Conservation (phyloP, 2,329 filamentous ascomycete genomes). For the Fonsecaea nubica region DNA sequence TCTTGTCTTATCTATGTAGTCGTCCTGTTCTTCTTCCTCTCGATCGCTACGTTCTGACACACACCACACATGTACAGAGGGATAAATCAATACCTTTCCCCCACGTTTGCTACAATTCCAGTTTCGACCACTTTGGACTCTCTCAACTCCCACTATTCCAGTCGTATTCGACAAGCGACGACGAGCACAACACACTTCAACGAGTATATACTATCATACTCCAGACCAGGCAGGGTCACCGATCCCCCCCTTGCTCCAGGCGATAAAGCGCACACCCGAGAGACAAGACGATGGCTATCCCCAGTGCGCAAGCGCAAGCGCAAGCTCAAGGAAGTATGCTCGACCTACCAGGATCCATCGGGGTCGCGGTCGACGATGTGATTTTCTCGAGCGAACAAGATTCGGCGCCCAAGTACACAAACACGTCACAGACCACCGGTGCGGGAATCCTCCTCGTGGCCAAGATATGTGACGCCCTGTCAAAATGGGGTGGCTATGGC, state of each 20-base stretch:
- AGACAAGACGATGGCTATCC: background rate
- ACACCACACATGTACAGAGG: too few relatives aligned
- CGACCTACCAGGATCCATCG: conserved; percentile 5
- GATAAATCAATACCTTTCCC: too few relatives aligned
- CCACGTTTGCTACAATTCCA: too few relatives aligned
- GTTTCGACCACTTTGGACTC: too few relatives aligned
- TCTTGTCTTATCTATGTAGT: too few relatives aligned
- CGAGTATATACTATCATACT: background rate
- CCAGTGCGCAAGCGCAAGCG: background rate
- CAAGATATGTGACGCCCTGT: conserved; percentile 32
- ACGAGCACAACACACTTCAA: background rate
- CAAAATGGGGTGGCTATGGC: conserved; percentile 24
- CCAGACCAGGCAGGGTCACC: background rate
- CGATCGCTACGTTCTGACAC: too few relatives aligned
- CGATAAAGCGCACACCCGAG: background rate
- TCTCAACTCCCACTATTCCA: too few relatives aligned
- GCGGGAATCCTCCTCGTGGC: conserved; percentile 29
- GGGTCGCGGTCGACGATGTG: conserved; percentile 16
- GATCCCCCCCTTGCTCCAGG: background rate
- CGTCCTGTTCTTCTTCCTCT: too few relatives aligned
- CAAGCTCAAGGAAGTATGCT: conserved; percentile 2
- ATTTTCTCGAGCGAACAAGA: background rate
- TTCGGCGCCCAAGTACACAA: background rate
- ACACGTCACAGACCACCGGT: background rate
- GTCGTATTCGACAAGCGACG: too few relatives aligned